Percentiles rank a stretch among this genome's conserved stretches.
These are phyloP conservation scores for Colletotrichum paranaense DNA, from an alignment of 2,329 filamentous ascomycete species.

Conservation along the genomic window DNA sequence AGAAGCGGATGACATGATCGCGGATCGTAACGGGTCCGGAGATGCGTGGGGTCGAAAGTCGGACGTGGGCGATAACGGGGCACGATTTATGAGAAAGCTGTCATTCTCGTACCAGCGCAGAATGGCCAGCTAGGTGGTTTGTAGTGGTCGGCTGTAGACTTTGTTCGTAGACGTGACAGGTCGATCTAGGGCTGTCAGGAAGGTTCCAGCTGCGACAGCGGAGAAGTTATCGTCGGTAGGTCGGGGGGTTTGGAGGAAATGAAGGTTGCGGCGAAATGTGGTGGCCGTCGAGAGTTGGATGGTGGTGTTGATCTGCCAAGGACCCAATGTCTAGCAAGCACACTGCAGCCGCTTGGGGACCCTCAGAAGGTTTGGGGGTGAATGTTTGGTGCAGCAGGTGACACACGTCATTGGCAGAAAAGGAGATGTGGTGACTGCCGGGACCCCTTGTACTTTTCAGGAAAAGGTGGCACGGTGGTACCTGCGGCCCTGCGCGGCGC, in stretches of 20 bases:
- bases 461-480: constrained; percentile 33
- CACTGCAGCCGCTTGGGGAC: constrained; percentile 29
- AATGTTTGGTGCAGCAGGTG: constrained; percentile 35
- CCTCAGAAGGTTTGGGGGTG: constrained; percentile 35
- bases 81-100: constrained; percentile 24
- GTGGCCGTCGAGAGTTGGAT: constrained; percentile 10
- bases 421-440: constrained; percentile 35
- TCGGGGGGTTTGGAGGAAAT: background rate
- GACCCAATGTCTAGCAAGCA: constrained; percentile 1
- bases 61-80: constrained; percentile 18
- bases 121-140: constrained; percentile 17
- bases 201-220: background rate
- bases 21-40: constrained; percentile 42
- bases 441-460: constrained; percentile 34
- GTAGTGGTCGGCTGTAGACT: background rate
- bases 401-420: constrained; percentile 37
- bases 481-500: constrained; percentile 34
- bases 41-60: constrained; percentile 22
- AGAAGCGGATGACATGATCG: constrained; percentile 63
- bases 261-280: background rate
- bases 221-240: background rate
- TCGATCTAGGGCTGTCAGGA: background rate
- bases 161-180: background rate
- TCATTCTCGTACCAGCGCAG: constrained; percentile 35
- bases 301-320: constrained; percentile 32